Percentiles rank a stretch among this genome's conserved stretches.
Evolutionary conservation across 495 filamentous ascomycete species (phyloP).

Genomic region (Parathielavia appendiculata): DNA sequence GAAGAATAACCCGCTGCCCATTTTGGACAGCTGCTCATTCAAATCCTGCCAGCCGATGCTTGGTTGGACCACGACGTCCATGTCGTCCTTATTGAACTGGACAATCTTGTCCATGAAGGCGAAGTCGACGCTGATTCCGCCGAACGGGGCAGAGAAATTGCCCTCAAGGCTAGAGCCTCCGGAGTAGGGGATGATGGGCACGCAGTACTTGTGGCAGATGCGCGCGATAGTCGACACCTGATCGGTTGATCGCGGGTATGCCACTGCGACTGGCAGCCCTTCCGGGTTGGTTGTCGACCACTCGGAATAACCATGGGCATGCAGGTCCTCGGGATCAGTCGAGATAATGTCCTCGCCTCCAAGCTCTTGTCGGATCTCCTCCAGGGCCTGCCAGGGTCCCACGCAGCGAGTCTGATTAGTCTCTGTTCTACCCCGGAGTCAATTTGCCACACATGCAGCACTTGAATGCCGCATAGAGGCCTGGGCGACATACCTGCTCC

Average conservation of each 20-base stretch:
- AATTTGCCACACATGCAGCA: not conserved
- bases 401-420: not conserved
- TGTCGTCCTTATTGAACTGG: slow-evolving; percentile 73
- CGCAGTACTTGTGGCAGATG: slow-evolving; percentile 72
- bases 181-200: slow-evolving; percentile 85
- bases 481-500: slow-evolving; percentile 42
- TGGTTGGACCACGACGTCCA: slow-evolving; percentile 90
- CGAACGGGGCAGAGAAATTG: slow-evolving; percentile 79
- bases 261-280: slow-evolving; percentile 71
- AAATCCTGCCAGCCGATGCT: slow-evolving; percentile 87
- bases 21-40: slow-evolving; percentile 67
- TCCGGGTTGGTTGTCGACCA: slow-evolving; percentile 83
- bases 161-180: slow-evolving; percentile 84
- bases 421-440: not conserved
- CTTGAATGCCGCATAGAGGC: too few species aligned
- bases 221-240: slow-evolving; percentile 77
- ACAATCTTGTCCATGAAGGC: slow-evolving; percentile 78
- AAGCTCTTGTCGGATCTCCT: slow-evolving; percentile 60
- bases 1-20: slow-evolving; percentile 76
- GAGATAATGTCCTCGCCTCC: slow-evolving; percentile 62
- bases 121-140: slow-evolving; percentile 87
- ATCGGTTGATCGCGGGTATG: slow-evolving; percentile 69
- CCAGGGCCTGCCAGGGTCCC: slow-evolving; percentile 19
- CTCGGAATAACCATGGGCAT: slow-evolving; percentile 78
- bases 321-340: slow-evolving; percentile 77